Conservation (phyloP, 1,139 yeast species). For the Williopsis jadinii region DNA sequence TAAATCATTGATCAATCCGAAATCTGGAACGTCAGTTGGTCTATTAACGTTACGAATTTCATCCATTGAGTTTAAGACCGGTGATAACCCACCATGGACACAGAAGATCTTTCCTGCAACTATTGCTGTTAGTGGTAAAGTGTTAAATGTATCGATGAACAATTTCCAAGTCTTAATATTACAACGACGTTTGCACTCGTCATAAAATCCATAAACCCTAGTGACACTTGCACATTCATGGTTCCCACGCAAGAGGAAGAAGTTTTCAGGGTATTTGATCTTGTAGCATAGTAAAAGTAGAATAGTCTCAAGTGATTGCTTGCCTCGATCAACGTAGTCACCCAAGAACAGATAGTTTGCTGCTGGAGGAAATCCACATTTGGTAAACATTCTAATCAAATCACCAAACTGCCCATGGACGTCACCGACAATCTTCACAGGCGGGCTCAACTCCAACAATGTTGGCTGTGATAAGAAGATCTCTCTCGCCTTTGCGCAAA, state of each 20-base stretch:
- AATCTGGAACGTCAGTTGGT: constrained; percentile 97
- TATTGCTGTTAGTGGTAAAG: constrained; percentile 90
- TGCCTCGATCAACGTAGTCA: constrained; percentile 95
- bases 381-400: constrained; percentile 81
- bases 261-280: constrained; percentile 94
- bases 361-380: constrained; percentile 97
- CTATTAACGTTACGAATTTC: constrained; percentile 87
- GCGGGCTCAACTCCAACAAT: constrained; percentile 81
- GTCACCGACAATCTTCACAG: constrained; percentile 96
- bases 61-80: constrained; percentile 84
- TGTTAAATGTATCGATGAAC: constrained; percentile 89
- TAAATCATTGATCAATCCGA: constrained; percentile 84
- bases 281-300: constrained; percentile 80
- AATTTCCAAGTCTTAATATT: constrained; percentile 91
- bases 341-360: constrained; percentile 89
- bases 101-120: constrained; percentile 96
- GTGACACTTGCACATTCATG: constrained; percentile 98
- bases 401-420: constrained; percentile 97
- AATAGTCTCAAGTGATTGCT: constrained; percentile 89
- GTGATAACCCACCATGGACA: constrained; percentile 95
- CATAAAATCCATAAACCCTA: constrained; percentile 92
- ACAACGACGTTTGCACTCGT: constrained; percentile 92
- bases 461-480: constrained; percentile 86
- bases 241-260: constrained; percentile 85
- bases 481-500: constrained; percentile 84